phyloP scores from a whole-genome alignment of 768 basidiomycete species.

The Suillus occidentalis region DNA sequence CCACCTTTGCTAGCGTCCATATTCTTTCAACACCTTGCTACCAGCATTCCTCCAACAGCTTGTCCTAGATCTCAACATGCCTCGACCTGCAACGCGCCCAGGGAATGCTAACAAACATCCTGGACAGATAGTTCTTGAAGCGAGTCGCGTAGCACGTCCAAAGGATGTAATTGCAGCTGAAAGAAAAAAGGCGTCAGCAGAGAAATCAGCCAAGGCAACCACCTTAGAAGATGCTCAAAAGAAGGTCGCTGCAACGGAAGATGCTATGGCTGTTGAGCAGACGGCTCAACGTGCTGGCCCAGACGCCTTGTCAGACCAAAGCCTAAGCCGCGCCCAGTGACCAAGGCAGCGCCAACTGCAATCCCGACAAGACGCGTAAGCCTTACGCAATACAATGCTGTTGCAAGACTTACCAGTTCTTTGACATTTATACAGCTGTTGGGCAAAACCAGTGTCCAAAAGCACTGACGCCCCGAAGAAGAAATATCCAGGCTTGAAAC shows the following conservation, averaged over 20 bases:
- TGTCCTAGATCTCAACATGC: not conserved
- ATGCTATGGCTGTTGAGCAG: slow-evolving; percentile 1
- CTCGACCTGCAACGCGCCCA: not conserved
- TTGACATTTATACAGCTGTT: not conserved
- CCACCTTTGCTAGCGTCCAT: not conserved
- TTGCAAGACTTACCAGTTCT: not conserved
- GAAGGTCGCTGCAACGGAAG: not conserved
- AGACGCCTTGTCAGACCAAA: not conserved
- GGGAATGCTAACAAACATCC: not conserved
- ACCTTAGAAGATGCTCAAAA: not conserved
- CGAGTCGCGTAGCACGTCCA: not conserved
- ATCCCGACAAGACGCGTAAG: not conserved
- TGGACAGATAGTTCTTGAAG: not conserved
- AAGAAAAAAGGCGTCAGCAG: not conserved
- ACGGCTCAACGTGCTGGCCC: not conserved
- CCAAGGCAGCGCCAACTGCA: not conserved
- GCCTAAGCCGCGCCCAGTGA: not conserved
- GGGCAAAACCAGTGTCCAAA: not conserved
- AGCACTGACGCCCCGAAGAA: not conserved
- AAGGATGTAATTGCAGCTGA: not conserved
- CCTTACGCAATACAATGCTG: not conserved
- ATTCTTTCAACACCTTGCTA: not conserved
- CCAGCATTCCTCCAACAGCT: not conserved
- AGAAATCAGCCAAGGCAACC: not conserved
- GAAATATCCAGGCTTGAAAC: not conserved